phyloP scores from a whole-genome alignment of 352 stramenopile species.

The Phytophthora megakarya region DNA sequence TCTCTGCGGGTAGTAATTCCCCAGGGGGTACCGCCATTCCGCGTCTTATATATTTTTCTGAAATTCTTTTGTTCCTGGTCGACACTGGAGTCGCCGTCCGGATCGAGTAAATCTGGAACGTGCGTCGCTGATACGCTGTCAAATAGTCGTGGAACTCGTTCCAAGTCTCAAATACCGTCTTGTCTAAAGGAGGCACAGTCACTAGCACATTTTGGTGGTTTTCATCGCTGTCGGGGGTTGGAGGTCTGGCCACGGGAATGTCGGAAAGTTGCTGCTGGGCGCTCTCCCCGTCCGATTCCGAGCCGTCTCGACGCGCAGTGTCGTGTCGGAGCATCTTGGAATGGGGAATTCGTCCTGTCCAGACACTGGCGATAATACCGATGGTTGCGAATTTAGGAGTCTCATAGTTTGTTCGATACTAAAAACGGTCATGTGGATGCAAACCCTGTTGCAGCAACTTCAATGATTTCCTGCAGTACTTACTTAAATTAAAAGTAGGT shows the following conservation, averaged over 20 bases:
- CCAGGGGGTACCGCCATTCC: slow-evolving; percentile 8
- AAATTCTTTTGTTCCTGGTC: slow-evolving; percentile 32
- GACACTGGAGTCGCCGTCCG: slow-evolving; percentile 28
- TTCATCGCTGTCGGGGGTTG: slow-evolving; percentile 6
- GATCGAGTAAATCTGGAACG: slow-evolving; percentile 37
- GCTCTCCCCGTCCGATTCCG: slow-evolving; percentile 5
- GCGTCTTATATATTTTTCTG: slow-evolving; percentile 20
- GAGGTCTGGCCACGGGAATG: neutral
- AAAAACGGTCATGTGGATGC: slow-evolving; percentile 1
- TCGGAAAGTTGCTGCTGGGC: neutral
- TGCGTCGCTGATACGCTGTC: slow-evolving; percentile 35
- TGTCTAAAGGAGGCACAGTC: slow-evolving; percentile 22
- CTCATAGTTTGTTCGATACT: neutral
- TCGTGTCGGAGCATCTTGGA: slow-evolving; percentile 18
- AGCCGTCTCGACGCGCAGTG: neutral
- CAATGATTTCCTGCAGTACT: slow-evolving; percentile 12
- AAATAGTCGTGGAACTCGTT: slow-evolving; percentile 38
- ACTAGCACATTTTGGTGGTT: slow-evolving; percentile 15
- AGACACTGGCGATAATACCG: slow-evolving; percentile 24
- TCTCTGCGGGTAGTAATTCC: slow-evolving; percentile 29
- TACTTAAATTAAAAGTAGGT: too few species aligned
- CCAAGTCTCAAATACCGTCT: slow-evolving; percentile 31
- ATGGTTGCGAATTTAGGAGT: neutral
- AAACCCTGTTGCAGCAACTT: slow-evolving; percentile 7
- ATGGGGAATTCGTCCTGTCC: slow-evolving; percentile 27